Evolutionary conservation across 1,139 yeast genomes (phyloP).

Genomic region (Kurtzmaniella quercitrusa): DNA sequence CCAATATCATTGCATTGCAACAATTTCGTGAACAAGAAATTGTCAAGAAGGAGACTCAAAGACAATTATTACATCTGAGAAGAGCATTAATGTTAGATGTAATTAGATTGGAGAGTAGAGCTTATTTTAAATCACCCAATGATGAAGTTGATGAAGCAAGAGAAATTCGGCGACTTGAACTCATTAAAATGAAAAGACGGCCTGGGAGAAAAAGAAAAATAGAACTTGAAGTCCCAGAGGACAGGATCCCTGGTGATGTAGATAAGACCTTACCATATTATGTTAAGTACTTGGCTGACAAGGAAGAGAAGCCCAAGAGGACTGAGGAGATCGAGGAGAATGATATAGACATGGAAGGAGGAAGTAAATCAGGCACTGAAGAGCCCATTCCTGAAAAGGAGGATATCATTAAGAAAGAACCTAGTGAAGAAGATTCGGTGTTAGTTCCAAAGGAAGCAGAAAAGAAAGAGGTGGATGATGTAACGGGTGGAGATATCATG

Average conservation of each 20-base stretch:
- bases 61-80: constrained; percentile 65
- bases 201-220: constrained; percentile 32
- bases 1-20: constrained; percentile 68
- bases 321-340: constrained; percentile 9
- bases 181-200: constrained; percentile 34
- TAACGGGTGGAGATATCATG: background rate
- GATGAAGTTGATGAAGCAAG: constrained; percentile 23
- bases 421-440: background rate
- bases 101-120: constrained; percentile 31
- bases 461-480: constrained; percentile 6
- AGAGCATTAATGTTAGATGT: constrained; percentile 56
- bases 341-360: constrained; percentile 9
- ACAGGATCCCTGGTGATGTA: constrained; percentile 33
- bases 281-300: constrained; percentile 20
- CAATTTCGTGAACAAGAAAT: constrained; percentile 81
- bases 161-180: constrained; percentile 18
- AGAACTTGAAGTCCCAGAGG: constrained; percentile 10
- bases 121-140: constrained; percentile 4
- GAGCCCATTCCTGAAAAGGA: constrained; percentile 7
- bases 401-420: background rate
- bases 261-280: constrained; percentile 33
- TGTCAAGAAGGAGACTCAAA: constrained; percentile 71
- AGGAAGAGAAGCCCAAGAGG: constrained; percentile 10
- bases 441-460: constrained; percentile 6
- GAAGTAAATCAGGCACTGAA: constrained; percentile 4